Base-by-base conservation (phyloP, 1,139 yeast species). In the Yamadazyma jaroonii region DNA sequence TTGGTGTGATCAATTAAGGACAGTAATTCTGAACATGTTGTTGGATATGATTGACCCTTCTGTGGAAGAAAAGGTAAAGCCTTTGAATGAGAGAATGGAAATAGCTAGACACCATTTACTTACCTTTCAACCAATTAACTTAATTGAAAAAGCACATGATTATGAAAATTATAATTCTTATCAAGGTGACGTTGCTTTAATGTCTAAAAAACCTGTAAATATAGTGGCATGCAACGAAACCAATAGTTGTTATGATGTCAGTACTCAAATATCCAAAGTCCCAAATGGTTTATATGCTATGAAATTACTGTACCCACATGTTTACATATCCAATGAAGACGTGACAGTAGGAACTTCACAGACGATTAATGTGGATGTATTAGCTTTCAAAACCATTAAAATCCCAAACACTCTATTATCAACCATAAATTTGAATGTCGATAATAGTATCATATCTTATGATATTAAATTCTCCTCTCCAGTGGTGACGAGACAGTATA, bases 1-100 rank as follows among this genome's bases (percentile, higher is more conserved):
- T 1, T 94, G 99, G 99, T 94, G 99, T 61, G 85, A 82, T 42
- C 97, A 92, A 56, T 63, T 89, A 29, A 73, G 98, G 38, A 68
- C 73, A 30, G 77, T 73, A 6, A 48, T 92, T 3, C 84, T 86
- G 9, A 66, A 69, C 32, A 63, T 80, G 0, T 54, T 94, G 23
- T 62, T 86, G 32, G 83, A 77, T 29, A 68, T 84, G 12, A 74
- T 78, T 3, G 84, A 86, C 50, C 56, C 57, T 22, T 44, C 49
- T 0, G 49, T 65, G 0, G 65, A 79, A 0, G 39, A 50, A 5
- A 74, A 74, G 47, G 81, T 89, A 0, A 64, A 63, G 34, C 52
- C 75, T 0, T 61, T 86, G 32, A 48, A 57, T 0, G 59, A 67
- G 26, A 69, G 96, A 54, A 80, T 89, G 84, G 45, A 57, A 1